Evolutionary conservation across 495 filamentous ascomycete species (phyloP).

Genomic region (Podospora appendiculata): DNA sequence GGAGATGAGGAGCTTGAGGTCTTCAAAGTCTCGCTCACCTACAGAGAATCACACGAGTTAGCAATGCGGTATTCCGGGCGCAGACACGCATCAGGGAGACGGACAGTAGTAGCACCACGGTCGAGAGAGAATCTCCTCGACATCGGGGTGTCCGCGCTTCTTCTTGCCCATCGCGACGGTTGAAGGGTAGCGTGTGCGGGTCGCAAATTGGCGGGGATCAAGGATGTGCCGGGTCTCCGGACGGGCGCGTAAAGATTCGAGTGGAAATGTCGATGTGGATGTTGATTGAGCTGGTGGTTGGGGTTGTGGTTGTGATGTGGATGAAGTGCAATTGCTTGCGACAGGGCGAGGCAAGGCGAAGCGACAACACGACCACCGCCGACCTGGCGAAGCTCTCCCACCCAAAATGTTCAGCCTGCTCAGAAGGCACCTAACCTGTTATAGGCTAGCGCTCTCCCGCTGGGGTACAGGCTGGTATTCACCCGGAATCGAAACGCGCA

Average conservation of each 20-base stretch:
- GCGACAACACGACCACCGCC: neutral
- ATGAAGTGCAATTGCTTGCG: neutral
- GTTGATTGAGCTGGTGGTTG: too few relatives aligned
- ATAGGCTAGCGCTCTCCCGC: neutral
- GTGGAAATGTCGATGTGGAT: too few relatives aligned
- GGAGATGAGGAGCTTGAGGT: slow-evolving; percentile 87
- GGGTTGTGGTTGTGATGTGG: neutral
- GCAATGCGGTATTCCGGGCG: neutral
- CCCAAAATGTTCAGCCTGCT: neutral
- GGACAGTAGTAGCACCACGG: slow-evolving; percentile 97
- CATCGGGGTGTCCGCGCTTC: slow-evolving; percentile 72
- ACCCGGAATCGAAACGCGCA: too few relatives aligned
- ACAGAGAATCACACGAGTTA: neutral
- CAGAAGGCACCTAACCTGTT: neutral
- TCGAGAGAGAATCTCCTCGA: slow-evolving; percentile 79
- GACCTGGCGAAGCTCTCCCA: neutral
- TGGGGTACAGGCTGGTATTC: too few relatives aligned
- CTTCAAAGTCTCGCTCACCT: slow-evolving; percentile 93
- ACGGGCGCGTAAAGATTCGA: too few relatives aligned
- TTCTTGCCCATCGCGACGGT: slow-evolving; percentile 66
- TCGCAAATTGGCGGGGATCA: neutral
- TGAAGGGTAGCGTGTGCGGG: neutral
- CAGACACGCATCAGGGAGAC: slow-evolving; percentile 4
- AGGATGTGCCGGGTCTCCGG: neutral
- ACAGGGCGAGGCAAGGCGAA: neutral